These are phyloP conservation scores for Hericium alpestre DNA, from an alignment of 768 basidiomycete species.

Conservation along the genomic window DNA sequence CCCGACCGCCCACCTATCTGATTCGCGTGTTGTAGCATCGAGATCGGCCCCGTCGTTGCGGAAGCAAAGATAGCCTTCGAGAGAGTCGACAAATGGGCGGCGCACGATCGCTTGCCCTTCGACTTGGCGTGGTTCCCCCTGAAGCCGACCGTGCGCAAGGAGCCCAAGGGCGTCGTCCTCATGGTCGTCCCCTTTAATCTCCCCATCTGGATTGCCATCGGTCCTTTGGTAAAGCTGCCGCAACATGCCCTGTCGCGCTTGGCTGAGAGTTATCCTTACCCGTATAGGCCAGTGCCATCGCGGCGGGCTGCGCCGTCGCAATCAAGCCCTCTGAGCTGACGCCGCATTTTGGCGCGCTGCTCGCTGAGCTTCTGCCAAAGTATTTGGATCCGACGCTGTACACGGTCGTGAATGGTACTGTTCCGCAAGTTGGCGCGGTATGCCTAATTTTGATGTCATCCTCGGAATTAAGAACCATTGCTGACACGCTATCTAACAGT, in stretches of 20 bases:
- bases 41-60: slow-evolving; percentile 41
- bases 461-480: neutral
- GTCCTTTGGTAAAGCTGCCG: neutral
- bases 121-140: slow-evolving; percentile 45
- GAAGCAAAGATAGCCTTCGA: slow-evolving; percentile 40
- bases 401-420: slow-evolving; percentile 20
- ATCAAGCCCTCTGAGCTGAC: slow-evolving; percentile 25
- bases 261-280: neutral
- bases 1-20: neutral
- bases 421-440: slow-evolving; percentile 17
- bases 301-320: slow-evolving; percentile 23
- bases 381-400: slow-evolving; percentile 24
- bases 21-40: slow-evolving; percentile 47
- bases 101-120: slow-evolving; percentile 47
- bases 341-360: slow-evolving; percentile 15
- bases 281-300: slow-evolving; percentile 21
- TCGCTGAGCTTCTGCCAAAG: slow-evolving; percentile 8
- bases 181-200: slow-evolving; percentile 68
- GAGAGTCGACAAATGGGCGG: slow-evolving; percentile 65
- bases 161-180: slow-evolving; percentile 58
- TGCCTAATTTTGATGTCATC: neutral
- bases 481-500: neutral
- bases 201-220: slow-evolving; percentile 47
- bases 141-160: slow-evolving; percentile 56
- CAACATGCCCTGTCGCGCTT: neutral